Base-by-base conservation (phyloP, 345 rosid genomes). In the Linum usitatissimum region DNA sequence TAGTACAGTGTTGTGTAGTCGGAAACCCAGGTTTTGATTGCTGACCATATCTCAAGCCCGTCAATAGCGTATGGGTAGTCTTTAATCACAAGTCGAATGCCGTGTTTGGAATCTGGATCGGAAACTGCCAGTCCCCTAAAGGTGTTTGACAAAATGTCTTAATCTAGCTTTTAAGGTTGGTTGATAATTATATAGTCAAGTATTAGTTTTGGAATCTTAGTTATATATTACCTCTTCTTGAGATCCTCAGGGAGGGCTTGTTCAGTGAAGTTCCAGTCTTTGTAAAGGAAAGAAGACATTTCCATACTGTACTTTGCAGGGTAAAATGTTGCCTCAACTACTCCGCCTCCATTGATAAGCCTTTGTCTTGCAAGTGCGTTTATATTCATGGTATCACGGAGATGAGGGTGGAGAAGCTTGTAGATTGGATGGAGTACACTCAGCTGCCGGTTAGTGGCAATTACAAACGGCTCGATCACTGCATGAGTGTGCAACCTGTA, bases 11-110 rank as follows among this genome's bases (percentile, higher is more conserved):
- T 23, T 61, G 80, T 78, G 72, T 81, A 88, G 62, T 84, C 82
- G 51, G 39, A 65, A 1, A 88, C 96, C 96, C 90, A 88, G 45
- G 76, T 66, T 61, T 78, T 73, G 30, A 85, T 85, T 17, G 86
- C 89, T 28, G 79, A 79, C 90, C 92, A 88, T 21, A 88, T 77
- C 70, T 84, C 86, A 3, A 88, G 82, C 36, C 96, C 90, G 48
- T 88, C 92, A 1, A 85, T 90, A 0, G 90, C 92, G 18, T 76
- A 88, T 8, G 92, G 92, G 61, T 88, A 86, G 77, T 88, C 92
- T 69, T 84, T 66, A 57, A 82, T 78, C 55, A 76, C 64, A 40
- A 88, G 63, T 57, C 85, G 83, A 18, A 86, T 58, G 0, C 92
- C 88, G 0, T 82, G 82, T 12, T 76, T 79, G 18, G 88, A 80